A percentile compares a stretch with the other conserved stretches of the same genome.
These are phyloP conservation scores for Stemphylium lycopersici DNA, from an alignment of 2,329 filamentous ascomycete genomes.

Conservation along the genomic window DNA sequence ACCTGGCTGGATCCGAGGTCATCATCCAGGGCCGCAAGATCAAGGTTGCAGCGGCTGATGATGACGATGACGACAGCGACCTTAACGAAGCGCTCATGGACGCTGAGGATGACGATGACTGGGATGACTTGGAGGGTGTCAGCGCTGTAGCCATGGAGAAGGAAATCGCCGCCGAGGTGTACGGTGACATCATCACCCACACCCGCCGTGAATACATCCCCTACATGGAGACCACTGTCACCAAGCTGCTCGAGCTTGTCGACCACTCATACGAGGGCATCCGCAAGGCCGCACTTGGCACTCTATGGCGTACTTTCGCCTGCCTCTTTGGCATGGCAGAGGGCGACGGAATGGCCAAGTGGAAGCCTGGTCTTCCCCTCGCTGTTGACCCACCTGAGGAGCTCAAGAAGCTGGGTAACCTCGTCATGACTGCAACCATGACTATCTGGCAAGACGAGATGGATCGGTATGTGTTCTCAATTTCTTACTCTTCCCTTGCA, in stretches of 20 bases:
- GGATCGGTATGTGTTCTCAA: constrained; percentile 76
- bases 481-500: constrained; percentile 23
- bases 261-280: constrained; percentile 94
- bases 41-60: constrained; percentile 71
- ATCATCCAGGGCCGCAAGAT: constrained; percentile 83
- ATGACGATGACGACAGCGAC: constrained; percentile 71
- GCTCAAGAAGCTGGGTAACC: constrained; percentile 82
- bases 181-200: constrained; percentile 90
- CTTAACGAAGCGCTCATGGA: constrained; percentile 59
- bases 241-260: constrained; percentile 77
- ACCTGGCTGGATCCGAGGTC: constrained; percentile 76
- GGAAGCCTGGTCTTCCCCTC: constrained; percentile 85
- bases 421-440: constrained; percentile 83
- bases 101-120: constrained; percentile 80
- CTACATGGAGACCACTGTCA: constrained; percentile 88
- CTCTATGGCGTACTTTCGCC: constrained; percentile 90
- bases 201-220: constrained; percentile 79
- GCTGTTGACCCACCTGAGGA: constrained; percentile 79
- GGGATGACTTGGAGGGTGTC: constrained; percentile 82
- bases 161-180: constrained; percentile 93
- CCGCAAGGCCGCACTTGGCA: constrained; percentile 88
- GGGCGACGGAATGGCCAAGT: constrained; percentile 77
- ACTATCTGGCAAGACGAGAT: constrained; percentile 87
- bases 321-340: constrained; percentile 89
- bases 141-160: constrained; percentile 93